Percentiles rank a stretch among this genome's conserved stretches.
Conservation (phyloP, 345 rosid genomes). For the Rhodamnia argentea region DNA sequence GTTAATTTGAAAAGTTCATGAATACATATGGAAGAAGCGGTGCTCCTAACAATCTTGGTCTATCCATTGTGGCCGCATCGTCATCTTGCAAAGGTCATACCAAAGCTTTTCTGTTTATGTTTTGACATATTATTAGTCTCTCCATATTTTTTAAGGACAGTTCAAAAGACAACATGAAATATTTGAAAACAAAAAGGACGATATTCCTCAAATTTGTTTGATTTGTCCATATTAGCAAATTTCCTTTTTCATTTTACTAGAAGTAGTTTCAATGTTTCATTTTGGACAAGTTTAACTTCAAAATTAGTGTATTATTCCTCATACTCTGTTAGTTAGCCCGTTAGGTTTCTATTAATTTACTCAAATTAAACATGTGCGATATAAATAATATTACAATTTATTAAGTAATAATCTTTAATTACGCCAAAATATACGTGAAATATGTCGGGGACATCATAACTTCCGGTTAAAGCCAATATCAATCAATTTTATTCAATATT, state of each 20-base stretch:
- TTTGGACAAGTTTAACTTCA: neutral
- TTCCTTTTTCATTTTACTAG: neutral
- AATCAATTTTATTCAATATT: no score
- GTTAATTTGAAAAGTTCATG: neutral
- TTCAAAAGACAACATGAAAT: neutral
- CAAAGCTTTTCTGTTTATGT: neutral
- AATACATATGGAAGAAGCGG: neutral
- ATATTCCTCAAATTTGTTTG: neutral
- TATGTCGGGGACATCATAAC: neutral
- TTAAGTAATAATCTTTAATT: no score
- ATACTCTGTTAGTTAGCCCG: neutral
- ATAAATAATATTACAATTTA: no score
- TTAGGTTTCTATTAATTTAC: neutral
- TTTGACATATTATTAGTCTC: neutral
- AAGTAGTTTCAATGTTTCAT: neutral
- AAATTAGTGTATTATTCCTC: neutral
- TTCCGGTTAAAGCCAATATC: neutral
- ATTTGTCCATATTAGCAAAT: neutral
- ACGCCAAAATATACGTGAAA: no score
- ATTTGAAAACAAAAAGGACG: no score
- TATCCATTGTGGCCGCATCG: neutral
- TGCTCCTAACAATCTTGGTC: neutral
- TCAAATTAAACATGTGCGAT: fast-evolving
- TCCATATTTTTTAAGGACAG: neutral
- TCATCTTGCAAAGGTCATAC: neutral